These are phyloP conservation scores for Melampsora americana DNA, from an alignment of 1,284 basidiomycete genomes.

Conservation along the genomic window DNA sequence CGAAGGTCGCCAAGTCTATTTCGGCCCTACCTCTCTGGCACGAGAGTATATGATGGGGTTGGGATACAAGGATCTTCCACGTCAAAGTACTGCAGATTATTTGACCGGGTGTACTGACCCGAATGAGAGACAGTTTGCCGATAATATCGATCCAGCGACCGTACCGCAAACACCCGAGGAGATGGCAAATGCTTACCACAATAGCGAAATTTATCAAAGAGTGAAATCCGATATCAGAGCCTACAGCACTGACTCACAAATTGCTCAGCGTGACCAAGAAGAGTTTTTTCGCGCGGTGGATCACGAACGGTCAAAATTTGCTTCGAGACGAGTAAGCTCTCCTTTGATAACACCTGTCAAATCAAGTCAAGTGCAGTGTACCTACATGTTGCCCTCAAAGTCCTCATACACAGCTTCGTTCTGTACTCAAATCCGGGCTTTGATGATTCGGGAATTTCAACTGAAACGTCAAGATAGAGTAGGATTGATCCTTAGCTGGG, in stretches of 20 bases:
- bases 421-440: conserved; percentile 49
- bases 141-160: conserved; percentile 54
- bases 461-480: conserved; percentile 55
- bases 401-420: conserved; percentile 73
- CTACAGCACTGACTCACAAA: conserved; percentile 61
- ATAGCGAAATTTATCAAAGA: conserved; percentile 60
- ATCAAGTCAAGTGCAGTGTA: background rate
- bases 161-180: conserved; percentile 50
- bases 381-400: conserved; percentile 37
- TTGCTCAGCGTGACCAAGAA: conserved; percentile 65
- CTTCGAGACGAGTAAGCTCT: conserved; percentile 63
- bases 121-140: conserved; percentile 53
- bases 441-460: conserved; percentile 51
- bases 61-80: conserved; percentile 61
- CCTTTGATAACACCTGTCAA: background rate
- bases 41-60: conserved; percentile 72
- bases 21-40: conserved; percentile 70
- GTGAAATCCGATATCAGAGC: conserved; percentile 62
- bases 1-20: conserved; percentile 77
- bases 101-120: conserved; percentile 57
- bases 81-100: conserved; percentile 66
- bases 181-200: conserved; percentile 64
- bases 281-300: conserved; percentile 70
- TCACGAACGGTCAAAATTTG: conserved; percentile 76
- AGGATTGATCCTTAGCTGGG: background rate